Conservation (phyloP, 192 early-diverging fungal species). For the Endogone sp. region DNA sequence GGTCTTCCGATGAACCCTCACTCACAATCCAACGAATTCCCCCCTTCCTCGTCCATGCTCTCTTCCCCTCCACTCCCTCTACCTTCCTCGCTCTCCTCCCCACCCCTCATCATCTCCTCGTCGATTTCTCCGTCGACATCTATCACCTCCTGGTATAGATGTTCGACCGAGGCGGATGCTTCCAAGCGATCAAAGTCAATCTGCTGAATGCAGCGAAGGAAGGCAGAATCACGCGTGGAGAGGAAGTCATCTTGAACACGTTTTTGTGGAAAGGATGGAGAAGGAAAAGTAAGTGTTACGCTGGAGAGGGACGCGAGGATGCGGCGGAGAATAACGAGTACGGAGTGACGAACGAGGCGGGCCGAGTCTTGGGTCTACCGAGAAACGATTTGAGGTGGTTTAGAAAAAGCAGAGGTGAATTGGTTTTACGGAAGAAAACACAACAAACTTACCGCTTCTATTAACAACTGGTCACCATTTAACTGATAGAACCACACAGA, state of each 20-base stretch:
- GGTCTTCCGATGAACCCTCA: too few relatives aligned
- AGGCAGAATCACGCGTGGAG: constrained; percentile 11
- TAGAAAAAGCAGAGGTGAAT: neutral
- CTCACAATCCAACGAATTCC: too few relatives aligned
- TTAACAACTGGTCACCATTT: constrained; percentile 34
- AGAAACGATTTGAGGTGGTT: constrained; percentile 2
- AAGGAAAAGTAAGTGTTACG: neutral
- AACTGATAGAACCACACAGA: constrained; percentile 41
- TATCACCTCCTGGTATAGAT: constrained; percentile 51
- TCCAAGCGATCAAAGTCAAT: constrained; percentile 40
- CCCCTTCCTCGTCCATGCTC: too few relatives aligned
- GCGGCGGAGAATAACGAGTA: constrained; percentile 12
- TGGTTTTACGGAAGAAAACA: neutral
- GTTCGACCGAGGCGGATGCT: constrained; percentile 39
- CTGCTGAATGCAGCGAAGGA: constrained; percentile 23
- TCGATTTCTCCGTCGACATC: constrained; percentile 35
- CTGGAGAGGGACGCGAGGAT: constrained; percentile 11
- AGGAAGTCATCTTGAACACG: neutral
- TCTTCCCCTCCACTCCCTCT: too few relatives aligned
- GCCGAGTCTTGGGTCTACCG: constrained; percentile 9
- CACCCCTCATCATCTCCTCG: constrained; percentile 36
- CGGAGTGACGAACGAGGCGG: constrained; percentile 17
- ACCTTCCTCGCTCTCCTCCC: neutral
- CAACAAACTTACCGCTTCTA: constrained; percentile 30
- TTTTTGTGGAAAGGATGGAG: neutral